Evolutionary conservation across 768 basidiomycete species (phyloP), one percentile per base, ranked within the genome.

Genomic region (Tulasnella calospora): DNA sequence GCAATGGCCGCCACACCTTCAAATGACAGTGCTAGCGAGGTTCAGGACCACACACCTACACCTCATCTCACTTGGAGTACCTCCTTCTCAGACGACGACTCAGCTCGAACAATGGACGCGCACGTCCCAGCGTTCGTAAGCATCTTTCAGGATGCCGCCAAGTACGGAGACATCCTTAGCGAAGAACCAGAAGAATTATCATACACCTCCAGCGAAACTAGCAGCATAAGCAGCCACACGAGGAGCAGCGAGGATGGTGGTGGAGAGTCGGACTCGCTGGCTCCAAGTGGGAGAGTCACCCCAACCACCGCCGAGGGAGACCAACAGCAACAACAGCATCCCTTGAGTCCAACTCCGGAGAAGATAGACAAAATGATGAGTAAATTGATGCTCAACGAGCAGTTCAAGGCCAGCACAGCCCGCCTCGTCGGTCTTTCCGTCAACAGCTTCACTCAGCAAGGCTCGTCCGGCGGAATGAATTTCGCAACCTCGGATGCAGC

Each of bases 331-430:
- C 27, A 67, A 33, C n/a, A 67, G 61, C 61, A 67, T 13, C 30
- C 61, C 27, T 35, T 67, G 61, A 12, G 61, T 15, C 81, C 82
- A 17, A 77, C 81, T 36, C 73, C 82, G 27, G 83, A 83, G 27
- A 84, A 85, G 33, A 87, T 88, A 79, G 84, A 83, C 8, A 82
- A 86, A 27, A 85, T 89, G n/a, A 84, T 88, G 77, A 78, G 44
- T 19, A 86, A 82, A n/a, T 82, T 83, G 21, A 85, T 88, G 78
- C 84, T 88, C 21, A 84, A 80, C 73, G 77, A 82, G 0, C 81
- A 72, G 21, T 87, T 88, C 80, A 82, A 83, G 17, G 84, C 83
- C 3, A 78, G 84, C 10, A 82, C 85, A 12, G 82, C 82, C 47
- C 84, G 84, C 19, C 83, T 86, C 19, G 86, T 85, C 8, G 85